Base-by-base conservation (phyloP, 163 green algal genomes). In the Volvox carteri region DNA sequence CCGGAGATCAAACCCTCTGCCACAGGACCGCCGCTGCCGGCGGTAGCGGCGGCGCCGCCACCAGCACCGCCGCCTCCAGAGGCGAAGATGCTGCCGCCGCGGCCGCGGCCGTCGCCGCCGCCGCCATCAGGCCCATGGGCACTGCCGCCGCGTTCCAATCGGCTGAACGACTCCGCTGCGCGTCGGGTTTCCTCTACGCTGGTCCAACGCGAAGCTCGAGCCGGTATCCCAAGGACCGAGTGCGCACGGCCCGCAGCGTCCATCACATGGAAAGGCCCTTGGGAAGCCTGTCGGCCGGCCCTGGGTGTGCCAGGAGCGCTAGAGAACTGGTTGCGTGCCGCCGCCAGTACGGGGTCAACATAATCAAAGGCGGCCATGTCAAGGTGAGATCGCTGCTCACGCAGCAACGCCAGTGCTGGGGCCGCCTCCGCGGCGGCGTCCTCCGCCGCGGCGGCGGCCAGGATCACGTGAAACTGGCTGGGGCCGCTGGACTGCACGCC, bases 1-100 rank as follows among this genome's bases (percentile, higher is more conserved):
- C 93, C 74, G 33, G 93, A 46, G 0, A 60, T 76, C 21, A 65
- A 68, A 46, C 84, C 72, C 44, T 80, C 73, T 28, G 73, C 73
- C 73, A 80, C 73, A 41, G 73, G 73, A 6, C 65, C 65, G 5
- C 72, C 72, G 72, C 39, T 58, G 39, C 72, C 72, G 62, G 62
- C 62, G 62, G 62, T 33, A 28, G 62, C 62, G 58, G 62, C 62
- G 62, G 19, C 62, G 62, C 7, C 62, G 56, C 56, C 56, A 23
- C 56, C 56, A 23, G 19, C 56, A 23, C 56, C 56, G 56, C 56
- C 19, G 48, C 48, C 48, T 14, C 48, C 48, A 58, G 48, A 11
- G 48, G 33, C 67, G 35, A 77, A 28, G 30, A 18, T 35, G 7
- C 56, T 12, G 28, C 72, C 41, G 72, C 19, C 23, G 41, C 39